Percentiles rank a stretch among this genome's conserved stretches.
Evolutionary conservation across 2,329 filamentous ascomycete species (phyloP).

Genomic region (Fusarium tjaetaba): DNA sequence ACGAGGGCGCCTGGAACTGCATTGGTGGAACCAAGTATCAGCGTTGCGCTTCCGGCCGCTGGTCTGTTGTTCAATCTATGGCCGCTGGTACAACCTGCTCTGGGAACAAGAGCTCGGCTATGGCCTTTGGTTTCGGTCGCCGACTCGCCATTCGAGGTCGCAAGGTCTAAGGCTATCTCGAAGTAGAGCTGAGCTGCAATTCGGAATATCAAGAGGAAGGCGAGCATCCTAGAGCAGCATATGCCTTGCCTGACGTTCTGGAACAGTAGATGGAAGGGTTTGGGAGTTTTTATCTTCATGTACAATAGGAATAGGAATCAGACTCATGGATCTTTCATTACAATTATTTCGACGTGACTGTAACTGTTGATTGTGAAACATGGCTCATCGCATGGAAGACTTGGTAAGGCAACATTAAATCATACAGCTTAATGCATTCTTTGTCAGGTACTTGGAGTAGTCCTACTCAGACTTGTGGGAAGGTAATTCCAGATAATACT

Average conservation of each 20-base stretch:
- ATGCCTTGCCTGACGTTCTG: constrained; percentile 13
- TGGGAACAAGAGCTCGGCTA: constrained; percentile 40
- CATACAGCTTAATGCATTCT: neutral
- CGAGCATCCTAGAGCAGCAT: neutral
- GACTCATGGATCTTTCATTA: constrained; percentile 25
- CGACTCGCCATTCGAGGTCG: constrained; percentile 32
- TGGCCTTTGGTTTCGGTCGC: constrained; percentile 36
- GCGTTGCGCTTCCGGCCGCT: constrained; percentile 68
- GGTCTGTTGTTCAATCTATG: constrained; percentile 61
- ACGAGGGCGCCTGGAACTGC: constrained; percentile 69
- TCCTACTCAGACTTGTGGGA: neutral
- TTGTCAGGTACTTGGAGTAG: neutral
- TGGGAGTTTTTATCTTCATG: constrained; percentile 28
- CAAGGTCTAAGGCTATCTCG: constrained; percentile 18
- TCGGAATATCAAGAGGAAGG: constrained; percentile 18
- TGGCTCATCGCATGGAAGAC: neutral
- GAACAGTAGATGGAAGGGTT: constrained; percentile 11
- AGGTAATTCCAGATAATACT: neutral
- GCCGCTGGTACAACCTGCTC: constrained; percentile 64
- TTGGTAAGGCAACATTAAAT: neutral
- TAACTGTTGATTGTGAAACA: neutral
- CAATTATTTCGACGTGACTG: constrained; percentile 10
- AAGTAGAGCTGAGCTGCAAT: neutral
- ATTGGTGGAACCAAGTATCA: constrained; percentile 66
- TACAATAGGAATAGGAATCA: constrained; percentile 31